A percentile compares a stretch with the other conserved stretches of the same genome.
Evolutionary conservation across 345 rosid species (phyloP).

Genomic region (Eucalyptus cladocalyx): DNA sequence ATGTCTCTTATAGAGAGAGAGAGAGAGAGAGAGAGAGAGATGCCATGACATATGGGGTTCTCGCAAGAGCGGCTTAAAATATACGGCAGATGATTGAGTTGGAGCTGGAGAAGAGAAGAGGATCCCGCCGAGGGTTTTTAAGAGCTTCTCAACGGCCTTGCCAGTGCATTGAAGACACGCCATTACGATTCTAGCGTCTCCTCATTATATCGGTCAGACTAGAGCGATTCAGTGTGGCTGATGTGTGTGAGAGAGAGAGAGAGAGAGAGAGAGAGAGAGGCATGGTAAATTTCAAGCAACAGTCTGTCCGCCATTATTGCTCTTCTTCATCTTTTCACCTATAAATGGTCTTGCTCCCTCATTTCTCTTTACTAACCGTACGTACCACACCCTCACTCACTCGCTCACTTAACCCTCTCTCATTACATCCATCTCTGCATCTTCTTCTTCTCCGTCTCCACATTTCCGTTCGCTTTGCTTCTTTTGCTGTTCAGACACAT

Average conservation of each 20-base stretch:
- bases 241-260: not conserved
- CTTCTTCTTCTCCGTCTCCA: not conserved
- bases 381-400: not conserved
- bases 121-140: not conserved
- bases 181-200: not conserved
- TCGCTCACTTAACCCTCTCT: not conserved
- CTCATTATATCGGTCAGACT: not conserved
- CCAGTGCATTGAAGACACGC: conserved; percentile 40
- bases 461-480: not conserved
- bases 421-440: not conserved
- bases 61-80: not conserved
- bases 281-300: conserved; percentile 15
- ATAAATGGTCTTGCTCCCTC: conserved; percentile 17
- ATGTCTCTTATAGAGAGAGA: not conserved
- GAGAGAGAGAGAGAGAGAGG: not conserved
- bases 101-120: not conserved
- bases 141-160: conserved; percentile 27
- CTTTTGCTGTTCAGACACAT: not conserved
- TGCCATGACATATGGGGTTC: not conserved
- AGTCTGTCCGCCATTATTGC: conserved; percentile 58
- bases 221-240: not conserved
- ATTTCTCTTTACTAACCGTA: not conserved
- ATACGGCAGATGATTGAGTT: not conserved
- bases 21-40: too few species aligned
- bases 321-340: conserved; percentile 1